Evolutionary conservation across 2,329 filamentous ascomycete species (phyloP).

Genomic region (Colletotrichum tabaci): DNA sequence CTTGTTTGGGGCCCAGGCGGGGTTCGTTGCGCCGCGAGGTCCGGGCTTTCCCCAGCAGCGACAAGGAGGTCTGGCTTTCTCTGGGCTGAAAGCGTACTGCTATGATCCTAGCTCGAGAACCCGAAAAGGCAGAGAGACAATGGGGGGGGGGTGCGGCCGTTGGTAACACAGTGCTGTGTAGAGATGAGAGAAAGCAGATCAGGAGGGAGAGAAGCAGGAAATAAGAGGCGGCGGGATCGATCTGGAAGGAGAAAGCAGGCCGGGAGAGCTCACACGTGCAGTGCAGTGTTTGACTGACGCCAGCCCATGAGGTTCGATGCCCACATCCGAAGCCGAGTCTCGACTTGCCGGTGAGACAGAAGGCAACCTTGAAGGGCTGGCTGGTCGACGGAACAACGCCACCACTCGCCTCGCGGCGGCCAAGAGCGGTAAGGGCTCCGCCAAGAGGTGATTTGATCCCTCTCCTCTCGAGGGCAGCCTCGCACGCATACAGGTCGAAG

Average conservation of each 20-base stretch:
- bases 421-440: constrained; percentile 16
- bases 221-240: no score
- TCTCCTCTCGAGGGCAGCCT: background rate
- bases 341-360: constrained; percentile 26
- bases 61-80: background rate
- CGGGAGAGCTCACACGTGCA: no score
- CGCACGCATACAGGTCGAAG: constrained; percentile 4
- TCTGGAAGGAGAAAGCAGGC: no score
- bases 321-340: background rate
- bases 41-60: background rate
- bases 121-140: background rate
- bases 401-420: background rate
- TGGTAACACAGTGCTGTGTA: background rate
- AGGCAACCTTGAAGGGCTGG: constrained; percentile 4
- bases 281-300: background rate
- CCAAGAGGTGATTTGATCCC: background rate
- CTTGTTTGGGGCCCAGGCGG: constrained; percentile 19
- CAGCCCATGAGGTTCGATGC: background rate
- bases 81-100: background rate
- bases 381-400: constrained; percentile 6
- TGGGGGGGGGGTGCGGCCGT: background rate
- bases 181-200: background rate
- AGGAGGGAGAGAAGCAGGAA: background rate
- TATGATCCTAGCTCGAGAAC: background rate
- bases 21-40: constrained; percentile 12